phyloP scores from a whole-genome alignment of 768 basidiomycete genomes.

The Termitomyces sp. region DNA sequence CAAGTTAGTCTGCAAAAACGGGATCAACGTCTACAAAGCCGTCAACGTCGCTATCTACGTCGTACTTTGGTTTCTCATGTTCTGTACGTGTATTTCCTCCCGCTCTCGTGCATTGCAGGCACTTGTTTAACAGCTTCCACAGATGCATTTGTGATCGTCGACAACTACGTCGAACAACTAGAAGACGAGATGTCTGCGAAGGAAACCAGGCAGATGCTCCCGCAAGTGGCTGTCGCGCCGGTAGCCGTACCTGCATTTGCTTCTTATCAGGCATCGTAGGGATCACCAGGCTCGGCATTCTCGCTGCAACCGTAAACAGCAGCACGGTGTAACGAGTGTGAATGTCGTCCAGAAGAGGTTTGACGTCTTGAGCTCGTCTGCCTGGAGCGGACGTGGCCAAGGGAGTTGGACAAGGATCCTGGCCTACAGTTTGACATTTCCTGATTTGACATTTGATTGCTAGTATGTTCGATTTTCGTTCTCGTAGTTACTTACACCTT shows the following conservation, averaged over 20 bases:
- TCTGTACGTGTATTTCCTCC: constrained; percentile 38
- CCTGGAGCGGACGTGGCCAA: constrained; percentile 12
- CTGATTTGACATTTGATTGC: too few species aligned
- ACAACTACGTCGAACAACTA: constrained; percentile 48
- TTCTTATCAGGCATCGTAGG: constrained; percentile 8
- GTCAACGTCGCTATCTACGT: constrained; percentile 39
- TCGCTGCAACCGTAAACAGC: constrained; percentile 9
- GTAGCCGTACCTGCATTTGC: constrained; percentile 18
- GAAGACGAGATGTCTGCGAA: constrained; percentile 38
- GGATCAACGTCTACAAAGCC: constrained; percentile 36
- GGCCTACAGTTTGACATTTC: too few species aligned
- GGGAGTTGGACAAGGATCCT: too few species aligned
- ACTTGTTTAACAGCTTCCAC: not conserved
- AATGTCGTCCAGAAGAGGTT: not conserved
- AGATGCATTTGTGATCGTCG: constrained; percentile 50
- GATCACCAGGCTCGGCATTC: constrained; percentile 6
- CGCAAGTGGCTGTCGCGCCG: constrained; percentile 14
- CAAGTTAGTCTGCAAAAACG: constrained; percentile 35
- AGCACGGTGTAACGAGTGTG: constrained; percentile 11
- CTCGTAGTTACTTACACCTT: too few species aligned
- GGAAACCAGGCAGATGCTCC: constrained; percentile 16
- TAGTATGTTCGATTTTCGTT: too few species aligned
- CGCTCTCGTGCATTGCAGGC: not conserved
- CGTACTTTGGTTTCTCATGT: constrained; percentile 46
- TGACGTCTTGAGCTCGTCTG: constrained; percentile 11